Base-by-base conservation (phyloP, 805 yeast species). In the Saccharomycopsis sp. region DNA sequence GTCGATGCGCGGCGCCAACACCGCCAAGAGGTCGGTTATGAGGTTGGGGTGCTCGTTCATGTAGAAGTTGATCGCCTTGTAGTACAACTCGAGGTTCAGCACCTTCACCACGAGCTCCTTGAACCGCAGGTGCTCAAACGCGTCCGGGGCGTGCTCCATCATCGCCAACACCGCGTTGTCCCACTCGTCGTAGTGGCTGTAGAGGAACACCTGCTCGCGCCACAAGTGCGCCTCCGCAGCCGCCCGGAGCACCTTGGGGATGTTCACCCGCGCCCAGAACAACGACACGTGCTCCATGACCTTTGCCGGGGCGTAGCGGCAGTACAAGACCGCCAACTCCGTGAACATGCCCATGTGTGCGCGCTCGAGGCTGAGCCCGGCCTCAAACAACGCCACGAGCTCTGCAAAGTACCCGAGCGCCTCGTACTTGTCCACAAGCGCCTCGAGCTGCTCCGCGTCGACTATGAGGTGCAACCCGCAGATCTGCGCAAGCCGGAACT, bases 271-370 rank as follows among this genome's bases (percentile, higher is more conserved):
- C 14, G 97, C 91, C 98, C 98, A 94, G 82, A 94, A 94, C 68
- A 94, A 77, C 72, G 91, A 91, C 81, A 94, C 80, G 74, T 94
- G 98, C 74, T 94, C 98, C 90, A 89, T 88, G 57, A 95, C 88
- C 74, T 84, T 87, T 54, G 84, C 88, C 29, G 97, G 97, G 62
- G 83, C 82, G 74, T 91, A 94, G 72, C 91, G 92, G 64, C 95
- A 81, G 76, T 92, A 94, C 65, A 94, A 78, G 52, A 89, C 79
- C 21, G 98, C 97, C 66, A 94, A 80, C 73, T 91, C 97, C 9
- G 99, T 94, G 72, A 94, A 94, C 97, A 94, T 92, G 66, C 98
- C 99, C 99, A 94, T 94, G 71, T 94, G 99, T 44, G 99, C 99
- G 72, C 99, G 88, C 78, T 94, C 99, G 65, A 94, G 80, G 48